Conservation (phyloP, 2,329 filamentous ascomycete species). For the Penicillium psychrosexuale region DNA sequence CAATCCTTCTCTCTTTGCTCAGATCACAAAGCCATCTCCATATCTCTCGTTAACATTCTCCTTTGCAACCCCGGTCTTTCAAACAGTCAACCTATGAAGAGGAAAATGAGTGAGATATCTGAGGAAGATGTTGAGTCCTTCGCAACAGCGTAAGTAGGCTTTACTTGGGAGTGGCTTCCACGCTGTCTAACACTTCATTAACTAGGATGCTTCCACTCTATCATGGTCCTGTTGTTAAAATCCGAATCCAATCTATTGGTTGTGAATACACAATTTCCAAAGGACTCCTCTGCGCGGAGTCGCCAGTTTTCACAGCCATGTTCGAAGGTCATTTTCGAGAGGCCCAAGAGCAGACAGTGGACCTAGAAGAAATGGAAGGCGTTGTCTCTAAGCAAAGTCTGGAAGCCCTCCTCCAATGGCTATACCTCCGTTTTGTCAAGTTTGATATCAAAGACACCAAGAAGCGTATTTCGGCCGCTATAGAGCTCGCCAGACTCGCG, state of each 20-base stretch:
- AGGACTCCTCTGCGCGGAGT: constrained; percentile 8
- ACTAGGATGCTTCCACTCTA: too few relatives aligned
- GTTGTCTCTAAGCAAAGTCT: constrained; percentile 10
- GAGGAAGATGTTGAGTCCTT: not conserved
- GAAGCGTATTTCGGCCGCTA: constrained; percentile 9
- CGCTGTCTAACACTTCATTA: not conserved
- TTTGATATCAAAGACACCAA: constrained; percentile 2
- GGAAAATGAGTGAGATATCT: not conserved
- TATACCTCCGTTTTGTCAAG: constrained; percentile 9
- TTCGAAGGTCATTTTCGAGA: constrained; percentile 14
- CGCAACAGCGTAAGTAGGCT: not conserved
- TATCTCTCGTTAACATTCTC: not conserved
- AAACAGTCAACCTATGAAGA: not conserved
- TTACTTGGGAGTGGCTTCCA: not conserved
- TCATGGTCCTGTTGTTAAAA: not conserved
- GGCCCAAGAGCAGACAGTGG: constrained; percentile 1
- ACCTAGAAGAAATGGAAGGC: constrained; percentile 10
- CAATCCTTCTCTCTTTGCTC: too few relatives aligned
- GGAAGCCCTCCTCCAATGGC: constrained; percentile 17
- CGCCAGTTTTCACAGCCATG: constrained; percentile 12
- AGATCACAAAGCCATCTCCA: not conserved
- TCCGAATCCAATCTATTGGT: constrained; percentile 1
- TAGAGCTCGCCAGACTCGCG: constrained; percentile 15
- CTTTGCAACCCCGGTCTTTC: not conserved
- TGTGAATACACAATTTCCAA: constrained; percentile 11